Conservation (phyloP, 306 rosid genomes). For the Ziziphus jujuba region DNA sequence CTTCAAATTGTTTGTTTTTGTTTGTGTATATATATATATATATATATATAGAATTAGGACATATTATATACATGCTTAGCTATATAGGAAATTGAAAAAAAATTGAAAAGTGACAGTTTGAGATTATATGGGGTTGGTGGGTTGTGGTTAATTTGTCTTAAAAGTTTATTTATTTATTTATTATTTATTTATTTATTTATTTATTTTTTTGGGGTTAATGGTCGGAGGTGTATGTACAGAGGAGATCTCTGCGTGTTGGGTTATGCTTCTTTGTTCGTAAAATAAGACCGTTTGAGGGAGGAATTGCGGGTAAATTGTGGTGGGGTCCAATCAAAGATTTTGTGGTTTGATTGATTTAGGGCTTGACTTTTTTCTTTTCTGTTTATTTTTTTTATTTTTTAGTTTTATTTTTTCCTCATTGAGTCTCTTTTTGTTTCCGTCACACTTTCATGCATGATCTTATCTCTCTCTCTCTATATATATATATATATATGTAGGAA, state of each 20-base stretch:
- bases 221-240: background rate
- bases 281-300: background rate
- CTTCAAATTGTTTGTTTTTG: too few relatives aligned
- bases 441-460: background rate
- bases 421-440: background rate
- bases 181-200: too few relatives aligned
- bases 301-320: constrained; percentile 6
- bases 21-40: too few relatives aligned
- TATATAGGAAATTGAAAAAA: too few relatives aligned
- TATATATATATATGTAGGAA: background rate
- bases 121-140: too few relatives aligned
- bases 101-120: too few relatives aligned
- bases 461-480: too few relatives aligned
- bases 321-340: constrained; percentile 31
- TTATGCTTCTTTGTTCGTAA: background rate
- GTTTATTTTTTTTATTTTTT: background rate
- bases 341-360: constrained; percentile 17
- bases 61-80: too few relatives aligned
- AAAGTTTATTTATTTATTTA: too few relatives aligned
- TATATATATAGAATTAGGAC: too few relatives aligned
- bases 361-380: background rate
- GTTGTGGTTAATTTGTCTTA: too few relatives aligned
- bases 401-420: background rate
- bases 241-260: background rate
- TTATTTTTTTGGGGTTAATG: background rate